Evolutionary conservation across 805 yeast genomes (phyloP), one percentile per base, ranked within the genome.

Genomic region (Scheffersomyces coipomensis): DNA sequence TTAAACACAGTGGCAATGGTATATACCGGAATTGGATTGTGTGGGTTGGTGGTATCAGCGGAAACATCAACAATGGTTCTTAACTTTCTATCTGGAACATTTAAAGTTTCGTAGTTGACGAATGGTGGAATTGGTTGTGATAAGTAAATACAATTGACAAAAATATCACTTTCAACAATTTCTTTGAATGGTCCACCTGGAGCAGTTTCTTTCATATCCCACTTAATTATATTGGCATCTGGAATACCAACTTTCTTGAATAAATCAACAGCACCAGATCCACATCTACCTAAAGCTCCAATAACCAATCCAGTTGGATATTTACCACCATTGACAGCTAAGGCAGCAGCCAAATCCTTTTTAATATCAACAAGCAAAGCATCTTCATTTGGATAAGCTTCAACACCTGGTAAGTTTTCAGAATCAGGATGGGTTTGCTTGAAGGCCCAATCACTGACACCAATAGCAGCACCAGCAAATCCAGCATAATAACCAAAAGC

Each of bases 401-500:
- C 57, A 31, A 90, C 86, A 38, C 88, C 88, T 29, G 87, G 86
- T 51, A 93, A 73, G 48, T 88, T 81, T 60, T 81, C 79, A 39
- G 69, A 56, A 55, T 81, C 88, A 7, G 75, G 43, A 61, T 86
- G 83, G 27, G 81, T 66, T 64, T 87, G 91, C 66, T 91, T 91
- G 70, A 85, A 84, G 36, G 95, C 85, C 97, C 98, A 93, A 65
- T 89, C 96, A 62, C 79, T 79, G 37, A 91, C 74, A 55, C 99
- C 99, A 40, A 93, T 68, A 24, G 99, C 99, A 25, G 99, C 99
- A 56, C 99, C 99, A 5, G 98, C 99, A 62, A 93, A 93, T n/a
- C 99, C 99, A 33, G 99, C 99, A 64, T 91, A 91, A 74, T 79
- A 93, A n/a, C 99, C 99, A 61, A 93, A 93, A 7, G 99, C 99